These are phyloP conservation scores for Kalmusia sp. DNA, from an alignment of 2,329 filamentous ascomycete species.

Conservation along the genomic window DNA sequence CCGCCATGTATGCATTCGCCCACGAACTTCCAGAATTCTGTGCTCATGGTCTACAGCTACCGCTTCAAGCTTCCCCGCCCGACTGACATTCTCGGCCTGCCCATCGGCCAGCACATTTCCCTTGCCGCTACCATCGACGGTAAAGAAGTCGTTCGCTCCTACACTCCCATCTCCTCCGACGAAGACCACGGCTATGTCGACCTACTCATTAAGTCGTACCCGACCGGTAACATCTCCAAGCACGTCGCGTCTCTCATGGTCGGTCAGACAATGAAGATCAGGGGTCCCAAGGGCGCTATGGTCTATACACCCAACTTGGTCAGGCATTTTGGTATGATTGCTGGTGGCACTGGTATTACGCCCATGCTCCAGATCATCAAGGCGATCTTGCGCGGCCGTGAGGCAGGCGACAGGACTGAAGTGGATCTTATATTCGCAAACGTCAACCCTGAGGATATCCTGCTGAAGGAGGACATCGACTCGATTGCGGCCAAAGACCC, in stretches of 20 bases:
- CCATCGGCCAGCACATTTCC: constrained; percentile 98
- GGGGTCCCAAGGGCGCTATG: constrained; percentile 96
- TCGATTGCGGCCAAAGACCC: constrained; percentile 76
- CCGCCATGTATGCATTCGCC: constrained; percentile 75
- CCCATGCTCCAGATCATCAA: constrained; percentile 97
- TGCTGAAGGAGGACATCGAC: constrained; percentile 92
- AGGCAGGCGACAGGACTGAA: constrained; percentile 80
- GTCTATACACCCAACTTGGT: constrained; percentile 98
- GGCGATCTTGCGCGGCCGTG: constrained; percentile 82
- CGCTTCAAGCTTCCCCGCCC: constrained; percentile 84
- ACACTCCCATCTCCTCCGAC: constrained; percentile 52
- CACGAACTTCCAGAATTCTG: background rate
- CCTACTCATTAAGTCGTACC: constrained; percentile 97
- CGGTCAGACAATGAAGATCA: constrained; percentile 82
- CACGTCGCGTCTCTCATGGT: constrained; percentile 83
- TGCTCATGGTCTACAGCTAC: constrained; percentile 65
- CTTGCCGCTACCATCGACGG: constrained; percentile 69
- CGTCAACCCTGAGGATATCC: constrained; percentile 89
- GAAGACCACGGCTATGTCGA: constrained; percentile 82
- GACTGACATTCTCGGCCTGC: constrained; percentile 86
- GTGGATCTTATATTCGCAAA: constrained; percentile 97
- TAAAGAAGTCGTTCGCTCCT: constrained; percentile 50
- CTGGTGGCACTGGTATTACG: constrained; percentile 95
- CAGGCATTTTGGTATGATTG: constrained; percentile 95
- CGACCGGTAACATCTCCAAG: constrained; percentile 96